Conservation (phyloP, 2,329 filamentous ascomycete species). For the Pseudogymnoascus sp. region DNA sequence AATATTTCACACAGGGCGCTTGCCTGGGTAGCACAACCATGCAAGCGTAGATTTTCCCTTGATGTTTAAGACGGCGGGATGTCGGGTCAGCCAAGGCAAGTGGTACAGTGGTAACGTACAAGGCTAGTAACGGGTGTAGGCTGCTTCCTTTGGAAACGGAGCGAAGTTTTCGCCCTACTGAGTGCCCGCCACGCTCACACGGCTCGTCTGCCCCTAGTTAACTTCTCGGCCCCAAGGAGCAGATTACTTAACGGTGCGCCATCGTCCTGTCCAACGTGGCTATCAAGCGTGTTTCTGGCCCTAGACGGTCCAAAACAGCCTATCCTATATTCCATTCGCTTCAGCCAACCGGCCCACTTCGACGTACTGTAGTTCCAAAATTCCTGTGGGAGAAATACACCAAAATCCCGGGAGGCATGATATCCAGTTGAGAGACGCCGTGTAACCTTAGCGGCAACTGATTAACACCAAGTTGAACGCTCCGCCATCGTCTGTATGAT, state of each 20-base stretch:
- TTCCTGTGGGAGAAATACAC: slow-evolving; percentile 2
- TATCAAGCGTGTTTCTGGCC: neutral
- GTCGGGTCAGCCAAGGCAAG: neutral
- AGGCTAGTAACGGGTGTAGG: slow-evolving; percentile 6
- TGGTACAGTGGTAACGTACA: neutral
- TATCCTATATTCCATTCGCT: slow-evolving; percentile 8
- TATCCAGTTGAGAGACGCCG: slow-evolving; percentile 1
- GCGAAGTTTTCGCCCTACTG: slow-evolving; percentile 1
- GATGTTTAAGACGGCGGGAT: slow-evolving; percentile 3
- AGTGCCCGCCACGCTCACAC: neutral
- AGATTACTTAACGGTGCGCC: slow-evolving; percentile 7
- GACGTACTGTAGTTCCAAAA: slow-evolving; percentile 5
- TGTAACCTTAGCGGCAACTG: slow-evolving; percentile 2
- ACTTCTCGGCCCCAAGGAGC: neutral
- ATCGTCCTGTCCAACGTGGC: neutral
- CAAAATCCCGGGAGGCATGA: neutral
- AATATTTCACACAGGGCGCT: neutral
- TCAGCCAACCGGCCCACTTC: neutral
- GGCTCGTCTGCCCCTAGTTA: neutral
- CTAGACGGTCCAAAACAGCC: neutral
- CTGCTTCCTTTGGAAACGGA: slow-evolving; percentile 5
- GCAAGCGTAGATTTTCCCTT: slow-evolving; percentile 5
- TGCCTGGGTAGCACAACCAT: slow-evolving; percentile 5
- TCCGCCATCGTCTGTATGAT: neutral
- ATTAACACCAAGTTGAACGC: slow-evolving; percentile 1